Percentiles rank a stretch among this genome's conserved stretches.
These are phyloP conservation scores for Phytophthora fragariaefolia DNA, from an alignment of 352 stramenopile species.

Conservation along the genomic window DNA sequence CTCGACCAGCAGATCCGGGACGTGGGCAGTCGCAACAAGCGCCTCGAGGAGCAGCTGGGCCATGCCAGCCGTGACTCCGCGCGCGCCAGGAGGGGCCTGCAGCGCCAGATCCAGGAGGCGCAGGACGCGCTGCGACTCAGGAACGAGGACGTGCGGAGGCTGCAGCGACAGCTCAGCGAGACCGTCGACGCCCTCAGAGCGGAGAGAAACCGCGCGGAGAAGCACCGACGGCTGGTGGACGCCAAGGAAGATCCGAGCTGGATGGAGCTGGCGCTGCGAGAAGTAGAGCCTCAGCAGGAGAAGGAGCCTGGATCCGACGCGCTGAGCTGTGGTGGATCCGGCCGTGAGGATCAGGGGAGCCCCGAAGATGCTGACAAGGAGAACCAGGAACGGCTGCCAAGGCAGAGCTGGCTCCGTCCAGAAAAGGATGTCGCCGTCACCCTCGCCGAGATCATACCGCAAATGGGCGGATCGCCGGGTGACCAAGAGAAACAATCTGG, in stretches of 20 bases:
- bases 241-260: not conserved
- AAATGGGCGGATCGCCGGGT: not conserved
- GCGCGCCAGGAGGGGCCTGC: not conserved
- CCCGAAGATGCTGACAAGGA: not conserved
- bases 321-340: not conserved
- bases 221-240: not conserved
- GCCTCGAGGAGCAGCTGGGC: not conserved
- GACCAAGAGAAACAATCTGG: not conserved
- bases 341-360: not conserved
- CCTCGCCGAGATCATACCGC: not conserved
- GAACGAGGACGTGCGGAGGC: not conserved
- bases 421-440: constrained; percentile 1
- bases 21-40: not conserved
- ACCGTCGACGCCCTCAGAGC: not conserved
- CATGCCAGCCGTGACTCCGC: not conserved
- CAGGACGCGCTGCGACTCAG: not conserved
- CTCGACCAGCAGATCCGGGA: constrained; percentile 1
- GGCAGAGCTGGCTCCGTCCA: not conserved
- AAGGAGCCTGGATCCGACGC: no score
- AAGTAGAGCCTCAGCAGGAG: not conserved
- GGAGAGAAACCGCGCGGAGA: not conserved
- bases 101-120: not conserved
- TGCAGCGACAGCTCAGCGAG: not conserved
- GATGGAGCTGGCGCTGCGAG: not conserved
- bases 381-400: not conserved